A percentile compares a stretch with the other conserved stretches of the same genome.
Conservation (phyloP, 495 filamentous ascomycete genomes). For the Talaromyces trachyspermus region DNA sequence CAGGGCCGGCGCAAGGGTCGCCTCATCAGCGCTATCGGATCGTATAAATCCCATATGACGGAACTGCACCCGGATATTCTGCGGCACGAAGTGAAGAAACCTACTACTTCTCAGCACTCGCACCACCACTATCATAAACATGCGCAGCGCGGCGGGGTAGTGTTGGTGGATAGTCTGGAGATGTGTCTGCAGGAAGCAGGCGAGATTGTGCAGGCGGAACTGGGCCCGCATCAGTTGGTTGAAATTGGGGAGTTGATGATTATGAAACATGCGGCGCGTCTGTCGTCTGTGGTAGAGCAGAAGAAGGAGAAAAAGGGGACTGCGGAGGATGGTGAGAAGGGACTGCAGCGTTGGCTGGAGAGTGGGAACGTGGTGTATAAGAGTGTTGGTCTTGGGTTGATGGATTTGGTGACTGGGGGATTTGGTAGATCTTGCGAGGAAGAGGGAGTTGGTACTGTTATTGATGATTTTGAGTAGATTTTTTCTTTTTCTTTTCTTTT, state of each 20-base stretch:
- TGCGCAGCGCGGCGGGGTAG: slow-evolving; percentile 61
- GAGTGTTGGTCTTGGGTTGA: slow-evolving; percentile 42
- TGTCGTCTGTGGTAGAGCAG: slow-evolving; percentile 26
- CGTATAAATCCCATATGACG: slow-evolving; percentile 76
- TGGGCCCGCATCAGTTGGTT: slow-evolving; percentile 65
- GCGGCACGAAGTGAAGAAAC: slow-evolving; percentile 52
- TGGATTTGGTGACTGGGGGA: slow-evolving; percentile 62
- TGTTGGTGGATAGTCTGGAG: slow-evolving; percentile 77
- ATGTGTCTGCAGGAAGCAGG: slow-evolving; percentile 80
- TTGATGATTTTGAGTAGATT: slow-evolving; percentile 61
- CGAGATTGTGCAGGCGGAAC: slow-evolving; percentile 73
- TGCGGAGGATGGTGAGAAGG: slow-evolving; percentile 40
- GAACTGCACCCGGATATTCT: slow-evolving; percentile 77
- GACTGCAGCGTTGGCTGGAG: slow-evolving; percentile 62
- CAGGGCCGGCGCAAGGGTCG: slow-evolving; percentile 69
- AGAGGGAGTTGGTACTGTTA: slow-evolving; percentile 62
- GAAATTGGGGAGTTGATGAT: slow-evolving; percentile 83
- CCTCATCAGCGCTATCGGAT: slow-evolving; percentile 75
- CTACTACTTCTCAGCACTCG: slow-evolving; percentile 28
- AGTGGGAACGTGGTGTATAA: slow-evolving; percentile 65
- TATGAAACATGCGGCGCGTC: slow-evolving; percentile 45
- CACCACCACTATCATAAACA: slow-evolving; percentile 64
- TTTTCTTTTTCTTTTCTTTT: too few species aligned
- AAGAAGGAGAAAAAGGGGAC: slow-evolving; percentile 9
- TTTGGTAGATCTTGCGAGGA: slow-evolving; percentile 63